Evolutionary conservation across 208 protist genomes (phyloP).

Genomic region (Trypanosoma cruzi): DNA sequence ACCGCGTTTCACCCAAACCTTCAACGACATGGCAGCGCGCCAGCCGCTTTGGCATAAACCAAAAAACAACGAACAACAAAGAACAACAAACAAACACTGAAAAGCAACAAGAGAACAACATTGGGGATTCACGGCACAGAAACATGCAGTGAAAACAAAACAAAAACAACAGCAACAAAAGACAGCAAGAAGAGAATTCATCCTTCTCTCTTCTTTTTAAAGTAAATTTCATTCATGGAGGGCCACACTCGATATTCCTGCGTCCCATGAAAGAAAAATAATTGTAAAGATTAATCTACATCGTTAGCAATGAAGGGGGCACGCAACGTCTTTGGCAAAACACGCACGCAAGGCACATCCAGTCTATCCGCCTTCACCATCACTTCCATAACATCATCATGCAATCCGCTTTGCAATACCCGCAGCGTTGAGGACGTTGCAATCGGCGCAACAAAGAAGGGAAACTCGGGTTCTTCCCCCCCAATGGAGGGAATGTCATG

Average conservation of each 20-base stretch:
- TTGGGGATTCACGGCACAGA: background rate
- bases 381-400: constrained; percentile 65
- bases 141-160: constrained; percentile 6
- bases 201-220: background rate
- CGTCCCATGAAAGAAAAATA: background rate
- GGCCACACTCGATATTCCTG: background rate
- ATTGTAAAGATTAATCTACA: constrained; percentile 1
- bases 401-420: constrained; percentile 44
- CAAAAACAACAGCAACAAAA: background rate
- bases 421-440: constrained; percentile 36
- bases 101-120: background rate
- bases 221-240: background rate
- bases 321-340: constrained; percentile 35
- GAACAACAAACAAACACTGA: background rate
- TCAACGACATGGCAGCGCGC: constrained; percentile 17
- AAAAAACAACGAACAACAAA: too few species aligned
- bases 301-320: constrained; percentile 29
- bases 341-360: constrained; percentile 49
- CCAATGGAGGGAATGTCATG: constrained; percentile 32
- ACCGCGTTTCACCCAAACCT: constrained; percentile 32
- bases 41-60: background rate
- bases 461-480: constrained; percentile 21
- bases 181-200: background rate
- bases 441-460: constrained; percentile 47
- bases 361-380: constrained; percentile 44